Evolutionary conservation across 1,284 basidiomycete genomes (phyloP), one percentile per base, ranked within the genome.

Genomic region (Rhodotorula sp.): DNA sequence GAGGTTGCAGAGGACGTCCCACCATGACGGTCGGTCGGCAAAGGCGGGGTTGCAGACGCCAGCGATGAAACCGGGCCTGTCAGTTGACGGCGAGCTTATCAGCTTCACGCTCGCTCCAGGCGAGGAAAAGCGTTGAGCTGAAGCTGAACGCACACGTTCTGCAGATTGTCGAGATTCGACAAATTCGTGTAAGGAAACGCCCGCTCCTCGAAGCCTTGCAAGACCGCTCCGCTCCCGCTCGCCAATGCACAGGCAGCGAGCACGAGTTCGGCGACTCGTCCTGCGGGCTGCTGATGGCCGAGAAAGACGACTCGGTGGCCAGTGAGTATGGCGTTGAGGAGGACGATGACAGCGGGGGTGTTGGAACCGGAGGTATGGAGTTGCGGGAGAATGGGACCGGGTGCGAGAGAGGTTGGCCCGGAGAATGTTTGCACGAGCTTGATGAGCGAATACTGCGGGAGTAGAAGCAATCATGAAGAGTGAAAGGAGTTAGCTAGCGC

Each of bases 1-100:
- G 68, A 96, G 87, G 78, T 97, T 92, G 79, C 92, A 90, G 49
- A 97, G 83, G 2, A 99, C 83, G 80, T 99, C 94, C 95, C 95
- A 99, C 36, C 81, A 81, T 24, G 86, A 85, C 1, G 88, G 87
- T 0, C 90, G 86, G 13, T 90, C 85, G 77, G 94, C 92, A 79
- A 97, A 97, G 44, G 95, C 92, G 1, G 94, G 94, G 78, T 99
- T 98, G 6, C 92, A 95, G 2, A 97, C 94, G 5, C 94, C 94
- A 9, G 94, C 94, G 66, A 99, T 93, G 79, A 90, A 99, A 19
- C 91, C 93, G 8, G 46, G 54, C 7, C 67, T 69, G 59, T 44
- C 20, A 20, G 51, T 30, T 47, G 3, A 48, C 34, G 17, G 27
- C 27, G 27, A 24, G 29, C 30, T 4, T 6, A 30, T 34, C 30